These are phyloP conservation scores for Gossypium schwendimanii DNA, from an alignment of 441 rosid genomes.

Conservation along the genomic window DNA sequence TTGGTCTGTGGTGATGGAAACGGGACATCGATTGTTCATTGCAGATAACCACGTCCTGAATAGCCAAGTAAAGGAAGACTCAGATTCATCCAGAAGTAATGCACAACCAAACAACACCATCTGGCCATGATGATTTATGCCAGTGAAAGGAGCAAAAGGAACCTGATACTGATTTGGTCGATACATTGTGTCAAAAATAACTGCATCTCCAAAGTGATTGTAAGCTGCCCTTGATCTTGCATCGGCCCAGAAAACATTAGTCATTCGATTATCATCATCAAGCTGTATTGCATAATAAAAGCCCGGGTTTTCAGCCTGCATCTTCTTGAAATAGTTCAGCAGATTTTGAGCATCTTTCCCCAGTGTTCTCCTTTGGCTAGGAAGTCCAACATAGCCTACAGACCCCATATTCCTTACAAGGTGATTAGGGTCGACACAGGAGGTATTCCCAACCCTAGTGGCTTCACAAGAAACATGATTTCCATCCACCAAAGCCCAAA, in stretches of 20 bases:
- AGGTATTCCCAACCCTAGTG: slow-evolving; percentile 24
- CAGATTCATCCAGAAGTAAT: slow-evolving; percentile 56
- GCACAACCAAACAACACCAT: slow-evolving; percentile 64
- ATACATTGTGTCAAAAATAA: slow-evolving; percentile 54
- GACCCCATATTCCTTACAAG: slow-evolving; percentile 27
- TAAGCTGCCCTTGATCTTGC: slow-evolving; percentile 63
- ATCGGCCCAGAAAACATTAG: slow-evolving; percentile 72
- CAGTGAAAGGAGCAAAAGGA: slow-evolving; percentile 68
- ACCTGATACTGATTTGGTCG: slow-evolving; percentile 57
- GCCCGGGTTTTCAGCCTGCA: slow-evolving; percentile 64
- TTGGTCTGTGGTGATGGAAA: slow-evolving; percentile 59
- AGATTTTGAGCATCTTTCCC: slow-evolving; percentile 60
- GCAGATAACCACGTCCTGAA: slow-evolving; percentile 59
- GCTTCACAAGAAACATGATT: slow-evolving; percentile 30
- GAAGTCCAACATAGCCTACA: slow-evolving; percentile 25
- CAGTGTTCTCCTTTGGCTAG: slow-evolving; percentile 37
- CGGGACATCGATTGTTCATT: slow-evolving; percentile 46
- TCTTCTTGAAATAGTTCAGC: slow-evolving; percentile 52
- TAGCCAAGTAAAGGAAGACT: slow-evolving; percentile 56
- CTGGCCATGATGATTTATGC: slow-evolving; percentile 64
- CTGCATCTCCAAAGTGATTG: slow-evolving; percentile 55
- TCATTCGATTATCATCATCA: slow-evolving; percentile 51
- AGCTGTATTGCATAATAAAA: slow-evolving; percentile 68
- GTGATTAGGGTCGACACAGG: slow-evolving; percentile 25
- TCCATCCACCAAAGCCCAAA: slow-evolving; percentile 33